Conservation (phyloP, 192 early-diverging fungal genomes). For the Entrophospora sp. region DNA sequence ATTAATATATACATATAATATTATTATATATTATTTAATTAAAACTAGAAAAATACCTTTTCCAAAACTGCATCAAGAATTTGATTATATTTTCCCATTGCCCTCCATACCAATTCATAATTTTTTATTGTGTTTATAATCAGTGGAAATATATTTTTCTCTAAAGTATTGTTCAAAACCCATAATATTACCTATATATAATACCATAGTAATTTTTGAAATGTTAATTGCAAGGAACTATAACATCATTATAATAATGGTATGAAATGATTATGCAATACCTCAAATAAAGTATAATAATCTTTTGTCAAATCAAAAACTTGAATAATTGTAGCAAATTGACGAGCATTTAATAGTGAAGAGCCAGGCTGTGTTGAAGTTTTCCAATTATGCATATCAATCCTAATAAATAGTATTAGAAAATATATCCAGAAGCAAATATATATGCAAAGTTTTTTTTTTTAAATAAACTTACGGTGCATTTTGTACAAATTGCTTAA, state of each 20-base stretch:
- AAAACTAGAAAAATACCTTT: too few species aligned
- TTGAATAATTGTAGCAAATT: constrained; percentile 41
- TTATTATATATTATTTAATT: too few species aligned
- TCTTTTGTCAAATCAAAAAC: constrained; percentile 43
- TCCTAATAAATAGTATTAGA: constrained; percentile 22
- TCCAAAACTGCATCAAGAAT: constrained; percentile 13
- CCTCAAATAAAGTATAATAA: constrained; percentile 38
- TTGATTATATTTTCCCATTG: constrained; percentile 25
- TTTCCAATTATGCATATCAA: constrained; percentile 66
- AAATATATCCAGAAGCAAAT: neutral
- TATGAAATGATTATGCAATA: too few species aligned
- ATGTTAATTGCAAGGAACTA: too few species aligned
- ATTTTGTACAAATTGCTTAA: constrained; percentile 40
- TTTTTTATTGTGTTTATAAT: constrained; percentile 41
- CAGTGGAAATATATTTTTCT: constrained; percentile 34
- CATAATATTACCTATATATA: constrained; percentile 32
- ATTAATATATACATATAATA: too few species aligned
- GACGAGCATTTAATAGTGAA: constrained; percentile 63
- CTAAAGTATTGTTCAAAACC: constrained; percentile 45
- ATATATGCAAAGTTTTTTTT: too few species aligned
- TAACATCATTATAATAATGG: too few species aligned
- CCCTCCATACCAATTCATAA: constrained; percentile 42
- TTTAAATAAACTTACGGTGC: neutral
- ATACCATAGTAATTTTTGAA: neutral
- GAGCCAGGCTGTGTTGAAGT: constrained; percentile 70